Conservation (phyloP, 352 stramenopile species). For the Pythium dissotocum region DNA sequence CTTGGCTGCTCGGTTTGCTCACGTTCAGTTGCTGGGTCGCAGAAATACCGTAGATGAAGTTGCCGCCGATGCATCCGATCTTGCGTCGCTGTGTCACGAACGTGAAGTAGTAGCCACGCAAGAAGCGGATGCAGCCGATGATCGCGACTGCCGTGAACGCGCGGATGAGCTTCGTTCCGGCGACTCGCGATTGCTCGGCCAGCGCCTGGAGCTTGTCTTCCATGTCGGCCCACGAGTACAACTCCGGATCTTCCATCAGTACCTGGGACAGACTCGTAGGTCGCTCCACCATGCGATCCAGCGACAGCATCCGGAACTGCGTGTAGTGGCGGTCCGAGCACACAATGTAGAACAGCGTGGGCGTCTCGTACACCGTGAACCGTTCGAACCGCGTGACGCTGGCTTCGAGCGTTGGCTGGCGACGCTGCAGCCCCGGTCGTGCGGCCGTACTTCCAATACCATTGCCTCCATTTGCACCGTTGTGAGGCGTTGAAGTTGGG, state of each 20-base stretch:
- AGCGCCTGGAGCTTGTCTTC: slow-evolving; percentile 72
- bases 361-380: slow-evolving; percentile 86
- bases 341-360: slow-evolving; percentile 71
- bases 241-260: slow-evolving; percentile 57
- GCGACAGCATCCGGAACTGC: slow-evolving; percentile 69
- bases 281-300: slow-evolving; percentile 69
- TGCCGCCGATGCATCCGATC: slow-evolving; percentile 95
- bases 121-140: slow-evolving; percentile 97
- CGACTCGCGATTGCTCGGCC: slow-evolving; percentile 43
- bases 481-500: slow-evolving; percentile 35
- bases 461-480: slow-evolving; percentile 20
- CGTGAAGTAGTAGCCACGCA: slow-evolving; percentile 98
- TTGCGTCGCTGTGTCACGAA: slow-evolving; percentile 97
- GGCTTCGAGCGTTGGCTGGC: slow-evolving; percentile 65
- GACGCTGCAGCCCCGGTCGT: slow-evolving; percentile 51
- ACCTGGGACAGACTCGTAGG: slow-evolving; percentile 57
- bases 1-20: slow-evolving; percentile 50
- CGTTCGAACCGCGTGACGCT: slow-evolving; percentile 73
- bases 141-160: slow-evolving; percentile 95
- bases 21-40: slow-evolving; percentile 91
- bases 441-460: slow-evolving; percentile 5
- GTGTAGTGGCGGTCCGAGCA: slow-evolving; percentile 87
- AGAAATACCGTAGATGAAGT: slow-evolving; percentile 98
- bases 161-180: slow-evolving; percentile 49
- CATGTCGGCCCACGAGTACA: slow-evolving; percentile 84